A percentile compares a stretch with the other conserved stretches of the same genome.
Evolutionary conservation across 208 protist species (phyloP).

Genomic region (Porcisia hertigi): DNA sequence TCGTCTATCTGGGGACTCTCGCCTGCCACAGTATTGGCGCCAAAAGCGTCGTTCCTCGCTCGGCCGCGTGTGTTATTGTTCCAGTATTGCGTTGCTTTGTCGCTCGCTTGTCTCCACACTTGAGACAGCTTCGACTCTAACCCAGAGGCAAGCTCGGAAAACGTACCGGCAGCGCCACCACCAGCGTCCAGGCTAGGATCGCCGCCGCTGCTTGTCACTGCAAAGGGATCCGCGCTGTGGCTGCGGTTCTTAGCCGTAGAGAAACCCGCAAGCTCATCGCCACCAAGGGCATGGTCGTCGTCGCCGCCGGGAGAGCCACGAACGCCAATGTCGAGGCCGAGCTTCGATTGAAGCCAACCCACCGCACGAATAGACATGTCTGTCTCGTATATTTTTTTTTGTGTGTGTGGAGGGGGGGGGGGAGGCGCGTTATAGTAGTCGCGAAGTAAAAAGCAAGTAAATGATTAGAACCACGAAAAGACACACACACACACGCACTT

Average conservation of each 20-base stretch:
- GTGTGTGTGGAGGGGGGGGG: neutral
- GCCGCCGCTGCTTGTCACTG: neutral
- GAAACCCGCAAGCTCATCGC: conserved; percentile 28
- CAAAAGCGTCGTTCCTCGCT: conserved; percentile 21
- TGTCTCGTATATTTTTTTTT: neutral
- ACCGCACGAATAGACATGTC: conserved; percentile 73
- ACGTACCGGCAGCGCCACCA: neutral
- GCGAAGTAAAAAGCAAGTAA: conserved; percentile 1
- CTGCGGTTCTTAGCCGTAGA: conserved; percentile 23
- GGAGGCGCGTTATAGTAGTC: too few relatives aligned
- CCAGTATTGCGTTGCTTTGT: conserved; percentile 36
- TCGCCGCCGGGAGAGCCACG: conserved; percentile 15
- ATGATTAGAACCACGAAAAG: neutral
- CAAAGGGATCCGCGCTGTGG: conserved; percentile 18
- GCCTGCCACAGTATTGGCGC: conserved; percentile 18
- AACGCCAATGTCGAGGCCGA: conserved; percentile 77
- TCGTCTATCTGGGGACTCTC: conserved; percentile 70
- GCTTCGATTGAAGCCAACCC: conserved; percentile 76
- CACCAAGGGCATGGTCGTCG: conserved; percentile 5
- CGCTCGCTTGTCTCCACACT: conserved; percentile 31
- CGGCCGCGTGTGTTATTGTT: conserved; percentile 22
- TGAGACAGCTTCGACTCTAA: conserved; percentile 29
- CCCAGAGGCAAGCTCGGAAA: conserved; percentile 16
- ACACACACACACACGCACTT: neutral
- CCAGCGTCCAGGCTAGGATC: neutral